A percentile compares a stretch with the other conserved stretches of the same genome.
Conservation (phyloP, 23 red algal species). For the Agarophyton chilense region DNA sequence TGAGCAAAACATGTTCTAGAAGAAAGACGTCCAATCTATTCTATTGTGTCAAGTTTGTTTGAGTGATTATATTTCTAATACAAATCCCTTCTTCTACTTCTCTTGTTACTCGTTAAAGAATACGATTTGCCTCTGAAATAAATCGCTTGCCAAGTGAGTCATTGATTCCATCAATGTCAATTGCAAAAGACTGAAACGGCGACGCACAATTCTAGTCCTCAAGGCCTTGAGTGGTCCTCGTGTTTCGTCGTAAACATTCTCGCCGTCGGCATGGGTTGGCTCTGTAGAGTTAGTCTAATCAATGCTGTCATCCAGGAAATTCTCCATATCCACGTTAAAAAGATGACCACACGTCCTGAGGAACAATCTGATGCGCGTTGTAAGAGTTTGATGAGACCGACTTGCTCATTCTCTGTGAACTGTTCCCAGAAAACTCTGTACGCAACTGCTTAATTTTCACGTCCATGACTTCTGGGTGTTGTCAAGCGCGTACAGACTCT, state of each 20-base stretch:
- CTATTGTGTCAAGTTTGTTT: background rate
- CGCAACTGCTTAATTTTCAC: background rate
- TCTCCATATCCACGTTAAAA: background rate
- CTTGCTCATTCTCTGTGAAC: background rate
- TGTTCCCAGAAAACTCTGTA: background rate
- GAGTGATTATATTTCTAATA: background rate
- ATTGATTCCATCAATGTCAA: background rate
- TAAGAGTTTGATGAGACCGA: background rate
- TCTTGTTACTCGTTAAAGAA: background rate
- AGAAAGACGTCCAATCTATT: background rate
- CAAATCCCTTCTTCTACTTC: background rate
- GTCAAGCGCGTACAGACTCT: background rate
- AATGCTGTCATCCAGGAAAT: background rate
- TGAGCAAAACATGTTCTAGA: background rate
- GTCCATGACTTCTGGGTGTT: background rate
- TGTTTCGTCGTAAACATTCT: background rate
- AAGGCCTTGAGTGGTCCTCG: background rate
- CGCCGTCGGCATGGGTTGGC: background rate
- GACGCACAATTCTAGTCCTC: constrained; percentile 8
- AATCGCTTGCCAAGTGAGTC: background rate
- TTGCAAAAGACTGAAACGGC: background rate
- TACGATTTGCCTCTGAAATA: background rate
- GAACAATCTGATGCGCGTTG: background rate
- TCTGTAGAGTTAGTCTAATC: background rate
- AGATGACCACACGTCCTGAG: background rate